Percentiles rank a stretch among this genome's conserved stretches.
Evolutionary conservation across 1,284 basidiomycete genomes (phyloP).

Genomic region (Sutorius eximius): DNA sequence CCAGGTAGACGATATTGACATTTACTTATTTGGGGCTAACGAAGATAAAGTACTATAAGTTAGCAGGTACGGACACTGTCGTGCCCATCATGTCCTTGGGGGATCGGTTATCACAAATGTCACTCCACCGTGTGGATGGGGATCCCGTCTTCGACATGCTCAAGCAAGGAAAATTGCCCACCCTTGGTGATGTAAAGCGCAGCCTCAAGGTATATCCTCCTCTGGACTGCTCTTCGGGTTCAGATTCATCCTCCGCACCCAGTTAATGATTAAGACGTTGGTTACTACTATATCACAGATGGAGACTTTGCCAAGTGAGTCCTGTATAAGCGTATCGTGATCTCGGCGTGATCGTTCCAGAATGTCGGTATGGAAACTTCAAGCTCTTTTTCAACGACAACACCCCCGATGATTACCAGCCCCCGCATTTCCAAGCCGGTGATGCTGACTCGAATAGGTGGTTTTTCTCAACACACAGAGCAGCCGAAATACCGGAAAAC

Average conservation of each 20-base stretch:
- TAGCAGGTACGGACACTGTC: conserved; percentile 53
- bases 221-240: background rate
- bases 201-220: conserved; percentile 58
- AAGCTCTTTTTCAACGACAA: conserved; percentile 77
- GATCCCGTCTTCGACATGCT: conserved; percentile 60
- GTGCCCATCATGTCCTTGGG: conserved; percentile 71
- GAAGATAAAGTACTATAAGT: conserved; percentile 53
- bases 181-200: conserved; percentile 69
- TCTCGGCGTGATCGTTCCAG: conserved; percentile 38
- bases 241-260: conserved; percentile 3
- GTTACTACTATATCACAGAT: conserved; percentile 75
- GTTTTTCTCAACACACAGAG: conserved; percentile 73
- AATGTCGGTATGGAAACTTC: conserved; percentile 78
- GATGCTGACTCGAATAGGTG: conserved; percentile 68
- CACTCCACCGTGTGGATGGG: conserved; percentile 37
- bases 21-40: conserved; percentile 1
- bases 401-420: conserved; percentile 76
- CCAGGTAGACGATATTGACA: conserved; percentile 43
- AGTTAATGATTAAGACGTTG: conserved; percentile 71
- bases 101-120: conserved; percentile 52
- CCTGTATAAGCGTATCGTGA: background rate
- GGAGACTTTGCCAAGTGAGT: conserved; percentile 72
- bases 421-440: conserved; percentile 68
- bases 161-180: conserved; percentile 58
- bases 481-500: conserved; percentile 67